phyloP scores from a whole-genome alignment of 768 basidiomycete genomes.

The Leccinum incarnatum region DNA sequence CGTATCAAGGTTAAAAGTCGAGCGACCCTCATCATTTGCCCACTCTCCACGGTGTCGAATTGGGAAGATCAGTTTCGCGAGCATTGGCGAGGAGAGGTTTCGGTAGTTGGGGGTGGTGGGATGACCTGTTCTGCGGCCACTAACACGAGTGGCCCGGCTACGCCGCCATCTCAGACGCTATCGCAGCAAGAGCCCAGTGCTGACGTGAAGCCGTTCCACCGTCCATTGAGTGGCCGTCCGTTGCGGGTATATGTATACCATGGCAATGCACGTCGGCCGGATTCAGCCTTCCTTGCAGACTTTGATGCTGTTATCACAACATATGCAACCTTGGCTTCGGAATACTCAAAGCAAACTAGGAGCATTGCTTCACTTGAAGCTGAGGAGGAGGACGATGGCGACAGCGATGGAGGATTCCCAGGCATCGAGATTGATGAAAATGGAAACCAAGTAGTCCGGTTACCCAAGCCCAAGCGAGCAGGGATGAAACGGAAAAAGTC shows the following conservation, averaged over 20 bases:
- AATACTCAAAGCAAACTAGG: conserved; percentile 86
- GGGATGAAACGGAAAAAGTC: conserved; percentile 66
- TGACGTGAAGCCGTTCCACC: conserved; percentile 29
- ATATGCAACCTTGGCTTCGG: conserved; percentile 91
- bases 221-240: conserved; percentile 46
- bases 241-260: conserved; percentile 96
- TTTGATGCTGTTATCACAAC: conserved; percentile 98
- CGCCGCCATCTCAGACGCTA: conserved; percentile 35
- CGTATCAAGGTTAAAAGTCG: conserved; percentile 81
- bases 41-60: conserved; percentile 93
- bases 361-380: conserved; percentile 57
- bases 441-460: conserved; percentile 58
- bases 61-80: conserved; percentile 99
- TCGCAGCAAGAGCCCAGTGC: conserved; percentile 25
- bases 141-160: conserved; percentile 35
- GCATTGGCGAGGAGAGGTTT: conserved; percentile 90
- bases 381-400: conserved; percentile 67
- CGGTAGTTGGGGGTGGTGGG: conserved; percentile 75
- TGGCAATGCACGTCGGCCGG: conserved; percentile 82
- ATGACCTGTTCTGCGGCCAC: conserved; percentile 31
- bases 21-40: conserved; percentile 95
- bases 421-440: conserved; percentile 65
- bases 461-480: conserved; percentile 65
- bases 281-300: conserved; percentile 83
- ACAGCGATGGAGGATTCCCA: conserved; percentile 60